phyloP scores from a whole-genome alignment of 495 filamentous ascomycete species.

The Neurospora sp. region DNA sequence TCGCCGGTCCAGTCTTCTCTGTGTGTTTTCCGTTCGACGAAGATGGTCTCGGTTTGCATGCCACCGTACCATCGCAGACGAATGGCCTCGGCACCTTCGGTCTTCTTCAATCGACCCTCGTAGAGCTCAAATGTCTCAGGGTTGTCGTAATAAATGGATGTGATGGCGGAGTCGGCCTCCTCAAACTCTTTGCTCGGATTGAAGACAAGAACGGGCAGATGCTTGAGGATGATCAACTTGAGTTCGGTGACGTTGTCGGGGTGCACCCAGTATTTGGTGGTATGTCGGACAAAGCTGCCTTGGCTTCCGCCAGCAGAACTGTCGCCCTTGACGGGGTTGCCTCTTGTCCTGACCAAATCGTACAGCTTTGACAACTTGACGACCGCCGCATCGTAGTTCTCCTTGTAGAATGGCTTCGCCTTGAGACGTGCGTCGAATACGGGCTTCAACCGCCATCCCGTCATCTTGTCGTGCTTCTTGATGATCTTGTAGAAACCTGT shows the following conservation, averaged over 20 bases:
- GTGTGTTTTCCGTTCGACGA: slow-evolving; percentile 96
- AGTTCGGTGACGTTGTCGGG: slow-evolving; percentile 97
- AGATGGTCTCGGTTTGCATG: slow-evolving; percentile 89
- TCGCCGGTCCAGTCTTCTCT: slow-evolving; percentile 99
- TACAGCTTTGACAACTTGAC: slow-evolving; percentile 93
- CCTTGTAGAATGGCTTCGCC: slow-evolving; percentile 94
- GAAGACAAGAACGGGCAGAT: slow-evolving; percentile 94
- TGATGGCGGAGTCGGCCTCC: slow-evolving; percentile 78
- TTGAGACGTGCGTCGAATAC: slow-evolving; percentile 89
- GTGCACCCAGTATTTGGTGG: slow-evolving; percentile 99
- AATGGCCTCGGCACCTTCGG: slow-evolving; percentile 93
- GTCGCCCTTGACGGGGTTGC: slow-evolving; percentile 86
- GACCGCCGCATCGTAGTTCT: slow-evolving; percentile 95
- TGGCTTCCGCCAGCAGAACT: slow-evolving; percentile 82
- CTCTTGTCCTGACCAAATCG: slow-evolving; percentile 84
- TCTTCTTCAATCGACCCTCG: slow-evolving; percentile 88
- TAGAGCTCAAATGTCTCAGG: slow-evolving; percentile 89
- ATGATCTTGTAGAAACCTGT: slow-evolving; percentile 99
- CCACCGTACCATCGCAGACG: slow-evolving; percentile 95
- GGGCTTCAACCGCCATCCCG: slow-evolving; percentile 83
- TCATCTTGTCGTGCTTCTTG: slow-evolving; percentile 99
- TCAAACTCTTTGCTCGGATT: slow-evolving; percentile 97
- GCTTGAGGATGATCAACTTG: slow-evolving; percentile 95
- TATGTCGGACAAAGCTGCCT: slow-evolving; percentile 93
- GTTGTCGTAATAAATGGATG: slow-evolving; percentile 98